Percentiles rank a stretch among this genome's conserved stretches.
phyloP scores from a whole-genome alignment of 1,284 basidiomycete genomes.

The Bondarzewia mesenterica region DNA sequence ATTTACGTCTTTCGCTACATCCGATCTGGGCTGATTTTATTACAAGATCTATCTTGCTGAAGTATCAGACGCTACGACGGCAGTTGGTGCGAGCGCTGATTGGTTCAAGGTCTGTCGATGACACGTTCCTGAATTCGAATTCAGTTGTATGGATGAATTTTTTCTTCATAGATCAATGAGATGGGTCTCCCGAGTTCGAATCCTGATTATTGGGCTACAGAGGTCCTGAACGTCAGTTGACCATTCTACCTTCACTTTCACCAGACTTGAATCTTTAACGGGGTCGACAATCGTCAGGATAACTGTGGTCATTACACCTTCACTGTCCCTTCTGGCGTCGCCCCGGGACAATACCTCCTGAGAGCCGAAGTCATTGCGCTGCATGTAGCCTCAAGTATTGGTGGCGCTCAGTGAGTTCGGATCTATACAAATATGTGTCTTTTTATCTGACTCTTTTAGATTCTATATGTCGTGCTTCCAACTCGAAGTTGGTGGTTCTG shows the following conservation, averaged over 20 bases:
- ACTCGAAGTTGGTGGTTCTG: conserved; percentile 31
- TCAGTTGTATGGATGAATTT: no score
- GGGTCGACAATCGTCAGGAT: conserved; percentile 14
- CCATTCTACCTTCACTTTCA: not conserved
- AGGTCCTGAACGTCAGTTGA: conserved; percentile 25
- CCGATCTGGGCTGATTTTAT: no score
- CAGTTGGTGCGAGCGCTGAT: conserved; percentile 29
- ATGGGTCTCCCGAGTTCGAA: conserved; percentile 38
- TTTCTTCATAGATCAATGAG: conserved; percentile 30
- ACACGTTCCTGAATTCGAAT: no score
- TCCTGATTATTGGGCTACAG: conserved; percentile 19
- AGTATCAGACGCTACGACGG: conserved; percentile 36
- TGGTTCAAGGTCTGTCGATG: conserved; percentile 37
- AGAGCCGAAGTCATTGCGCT: conserved; percentile 47
- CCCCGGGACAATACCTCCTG: conserved; percentile 42
- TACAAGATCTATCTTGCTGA: conserved; percentile 36
- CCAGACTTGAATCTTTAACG: conserved; percentile 11
- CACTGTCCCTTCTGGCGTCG: conserved; percentile 36
- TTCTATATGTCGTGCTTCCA: conserved; percentile 48
- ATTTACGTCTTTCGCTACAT: not conserved
- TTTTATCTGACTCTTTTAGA: conserved; percentile 12
- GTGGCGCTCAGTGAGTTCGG: conserved; percentile 34
- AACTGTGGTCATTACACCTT: conserved; percentile 47
- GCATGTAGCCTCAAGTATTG: conserved; percentile 33
- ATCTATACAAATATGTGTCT: not conserved